These are phyloP conservation scores for Fusarium veterinarium DNA, from an alignment of 2,329 filamentous ascomycete species.

Conservation along the genomic window DNA sequence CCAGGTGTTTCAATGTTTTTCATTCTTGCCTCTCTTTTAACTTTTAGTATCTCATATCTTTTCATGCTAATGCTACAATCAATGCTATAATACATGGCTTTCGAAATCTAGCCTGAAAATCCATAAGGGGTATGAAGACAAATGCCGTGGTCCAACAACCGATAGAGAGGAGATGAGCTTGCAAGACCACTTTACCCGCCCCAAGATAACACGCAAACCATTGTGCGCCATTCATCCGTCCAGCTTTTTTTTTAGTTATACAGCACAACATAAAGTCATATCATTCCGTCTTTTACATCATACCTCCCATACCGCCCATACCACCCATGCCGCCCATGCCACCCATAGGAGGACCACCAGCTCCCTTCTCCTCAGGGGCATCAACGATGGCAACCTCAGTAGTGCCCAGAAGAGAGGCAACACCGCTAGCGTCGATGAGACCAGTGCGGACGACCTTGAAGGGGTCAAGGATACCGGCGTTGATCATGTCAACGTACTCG, in stretches of 20 bases:
- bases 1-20: conserved; percentile 9
- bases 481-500: conserved; percentile 99
- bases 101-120: conserved; percentile 45
- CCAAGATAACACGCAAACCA: conserved; percentile 61
- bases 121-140: conserved; percentile 47
- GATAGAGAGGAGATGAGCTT: conserved; percentile 54
- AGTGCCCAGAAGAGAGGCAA: conserved; percentile 95
- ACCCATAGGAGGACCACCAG: conserved; percentile 68
- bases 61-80: conserved; percentile 47
- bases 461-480: conserved; percentile 95
- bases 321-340: conserved; percentile 75
- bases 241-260: conserved; percentile 46
- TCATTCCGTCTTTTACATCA: conserved; percentile 64
- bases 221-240: conserved; percentile 55
- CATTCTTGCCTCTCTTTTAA: conserved; percentile 29
- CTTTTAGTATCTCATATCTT: conserved; percentile 36
- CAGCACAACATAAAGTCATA: conserved; percentile 41
- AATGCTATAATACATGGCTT: conserved; percentile 52
- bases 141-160: conserved; percentile 38
- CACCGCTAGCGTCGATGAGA: conserved; percentile 92
- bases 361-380: conserved; percentile 90
- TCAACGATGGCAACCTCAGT: conserved; percentile 99
- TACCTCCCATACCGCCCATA: conserved; percentile 66
- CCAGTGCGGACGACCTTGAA: conserved; percentile 99
- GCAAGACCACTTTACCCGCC: conserved; percentile 47